Evolutionary conservation across 129 eudicot genomes (phyloP).

Genomic region (Flaveria trinervia): DNA sequence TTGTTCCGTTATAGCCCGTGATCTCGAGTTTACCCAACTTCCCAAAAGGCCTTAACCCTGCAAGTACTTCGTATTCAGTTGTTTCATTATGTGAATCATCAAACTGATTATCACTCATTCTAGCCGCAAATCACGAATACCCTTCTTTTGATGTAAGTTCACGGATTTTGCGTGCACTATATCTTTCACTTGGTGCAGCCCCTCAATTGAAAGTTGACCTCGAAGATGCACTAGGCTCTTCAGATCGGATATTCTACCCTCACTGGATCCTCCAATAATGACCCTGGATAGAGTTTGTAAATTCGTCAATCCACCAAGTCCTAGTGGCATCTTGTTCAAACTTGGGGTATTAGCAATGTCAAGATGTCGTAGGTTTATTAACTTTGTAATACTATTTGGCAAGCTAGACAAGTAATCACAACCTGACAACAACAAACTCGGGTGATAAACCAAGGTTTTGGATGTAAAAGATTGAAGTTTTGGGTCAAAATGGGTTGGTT

Average conservation of each 20-base stretch:
- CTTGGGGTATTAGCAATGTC: background rate
- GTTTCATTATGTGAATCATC: constrained; percentile 23
- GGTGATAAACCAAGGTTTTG: too few relatives aligned
- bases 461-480: too few relatives aligned
- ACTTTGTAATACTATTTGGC: too few relatives aligned
- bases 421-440: too few relatives aligned
- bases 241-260: constrained; percentile 28
- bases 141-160: constrained; percentile 25
- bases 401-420: too few relatives aligned
- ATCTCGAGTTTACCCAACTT: constrained; percentile 34
- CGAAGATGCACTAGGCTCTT: constrained; percentile 23
- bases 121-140: constrained; percentile 28
- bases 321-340: background rate
- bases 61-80: constrained; percentile 38
- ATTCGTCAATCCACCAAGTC: constrained; percentile 24
- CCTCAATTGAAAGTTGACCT: constrained; percentile 35
- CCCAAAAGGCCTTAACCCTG: constrained; percentile 35
- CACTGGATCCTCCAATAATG: constrained; percentile 24
- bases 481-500: too few relatives aligned
- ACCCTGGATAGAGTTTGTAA: constrained; percentile 38
- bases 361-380: too few relatives aligned
- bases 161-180: constrained; percentile 41
- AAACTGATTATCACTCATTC: constrained; percentile 30
- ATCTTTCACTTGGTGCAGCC: constrained; percentile 32
- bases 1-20: constrained; percentile 31